phyloP scores from a whole-genome alignment of 2,329 filamentous ascomycete species.

The Pochonia chlamydosporia region DNA sequence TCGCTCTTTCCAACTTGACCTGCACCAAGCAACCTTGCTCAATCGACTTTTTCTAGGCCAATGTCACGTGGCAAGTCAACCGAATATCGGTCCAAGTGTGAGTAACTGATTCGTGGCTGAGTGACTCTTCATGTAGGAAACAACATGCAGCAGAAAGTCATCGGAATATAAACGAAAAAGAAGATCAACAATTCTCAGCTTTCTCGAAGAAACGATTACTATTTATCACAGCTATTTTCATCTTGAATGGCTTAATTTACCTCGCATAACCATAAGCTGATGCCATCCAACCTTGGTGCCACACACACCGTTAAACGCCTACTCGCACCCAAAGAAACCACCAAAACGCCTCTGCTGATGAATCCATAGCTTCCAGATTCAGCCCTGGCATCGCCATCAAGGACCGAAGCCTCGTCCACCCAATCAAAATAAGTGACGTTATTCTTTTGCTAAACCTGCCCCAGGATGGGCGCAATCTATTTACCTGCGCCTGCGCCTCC shows the following conservation, averaged over 20 bases:
- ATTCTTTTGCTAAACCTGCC: neutral
- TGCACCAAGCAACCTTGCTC: neutral
- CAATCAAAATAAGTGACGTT: neutral
- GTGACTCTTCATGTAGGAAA: too few species aligned
- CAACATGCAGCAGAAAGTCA: too few species aligned
- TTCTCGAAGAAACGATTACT: too few species aligned
- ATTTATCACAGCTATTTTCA: too few species aligned
- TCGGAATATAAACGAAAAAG: too few species aligned
- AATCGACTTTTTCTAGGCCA: neutral
- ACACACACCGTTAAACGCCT: too few species aligned
- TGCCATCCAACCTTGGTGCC: neutral
- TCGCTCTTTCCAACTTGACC: neutral
- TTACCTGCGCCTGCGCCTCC: neutral
- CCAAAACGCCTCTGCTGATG: neutral
- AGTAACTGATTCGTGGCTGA: too few species aligned
- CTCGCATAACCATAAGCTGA: too few species aligned
- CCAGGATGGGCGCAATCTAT: neutral
- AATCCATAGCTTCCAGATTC: neutral
- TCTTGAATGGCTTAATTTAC: too few species aligned
- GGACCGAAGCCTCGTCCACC: neutral
- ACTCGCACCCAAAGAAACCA: neutral
- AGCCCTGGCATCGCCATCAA: neutral
- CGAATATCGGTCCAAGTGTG: too few species aligned
- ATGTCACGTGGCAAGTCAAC: too few species aligned
- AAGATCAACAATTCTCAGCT: too few species aligned